These are phyloP conservation scores for Cynara cardunculus DNA, from an alignment of 129 eudicot species.

Conservation along the genomic window DNA sequence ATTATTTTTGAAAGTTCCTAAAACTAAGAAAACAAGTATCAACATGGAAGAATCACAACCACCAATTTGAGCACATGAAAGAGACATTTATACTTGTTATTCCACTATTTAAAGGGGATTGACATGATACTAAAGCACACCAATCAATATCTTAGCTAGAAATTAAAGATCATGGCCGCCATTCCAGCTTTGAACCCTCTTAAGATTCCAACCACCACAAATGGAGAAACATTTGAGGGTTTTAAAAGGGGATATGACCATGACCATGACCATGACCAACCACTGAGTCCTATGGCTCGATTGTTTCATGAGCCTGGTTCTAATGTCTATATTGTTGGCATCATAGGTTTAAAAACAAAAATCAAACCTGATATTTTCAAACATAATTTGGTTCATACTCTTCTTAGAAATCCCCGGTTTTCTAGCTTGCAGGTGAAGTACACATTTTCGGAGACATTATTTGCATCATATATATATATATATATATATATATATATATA, in stretches of 20 bases:
- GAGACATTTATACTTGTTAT: neutral
- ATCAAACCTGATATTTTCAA: slow-evolving; percentile 26
- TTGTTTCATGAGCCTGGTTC: slow-evolving; percentile 38
- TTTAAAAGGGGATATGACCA: neutral
- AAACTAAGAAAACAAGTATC: too few relatives aligned
- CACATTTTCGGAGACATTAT: neutral
- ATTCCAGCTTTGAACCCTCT: slow-evolving; percentile 9
- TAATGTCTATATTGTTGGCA: slow-evolving; percentile 21
- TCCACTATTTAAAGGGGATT: neutral
- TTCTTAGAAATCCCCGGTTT: slow-evolving; percentile 27
- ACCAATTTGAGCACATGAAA: neutral
- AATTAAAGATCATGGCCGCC: neutral
- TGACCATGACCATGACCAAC: slow-evolving; percentile 12
- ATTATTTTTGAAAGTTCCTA: neutral
- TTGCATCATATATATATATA: neutral
- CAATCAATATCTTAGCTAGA: neutral
- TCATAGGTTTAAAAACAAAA: slow-evolving; percentile 18
- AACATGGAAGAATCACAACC: too few relatives aligned
- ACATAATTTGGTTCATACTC: slow-evolving; percentile 17
- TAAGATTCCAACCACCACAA: neutral
- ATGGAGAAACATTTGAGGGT: neutral
- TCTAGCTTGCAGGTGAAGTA: slow-evolving; percentile 37
- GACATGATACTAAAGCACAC: neutral
- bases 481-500: too few relatives aligned
- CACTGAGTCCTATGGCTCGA: slow-evolving; percentile 25